These are phyloP conservation scores for Penicillium riverlandense DNA, from an alignment of 495 filamentous ascomycete species.

Conservation along the genomic window DNA sequence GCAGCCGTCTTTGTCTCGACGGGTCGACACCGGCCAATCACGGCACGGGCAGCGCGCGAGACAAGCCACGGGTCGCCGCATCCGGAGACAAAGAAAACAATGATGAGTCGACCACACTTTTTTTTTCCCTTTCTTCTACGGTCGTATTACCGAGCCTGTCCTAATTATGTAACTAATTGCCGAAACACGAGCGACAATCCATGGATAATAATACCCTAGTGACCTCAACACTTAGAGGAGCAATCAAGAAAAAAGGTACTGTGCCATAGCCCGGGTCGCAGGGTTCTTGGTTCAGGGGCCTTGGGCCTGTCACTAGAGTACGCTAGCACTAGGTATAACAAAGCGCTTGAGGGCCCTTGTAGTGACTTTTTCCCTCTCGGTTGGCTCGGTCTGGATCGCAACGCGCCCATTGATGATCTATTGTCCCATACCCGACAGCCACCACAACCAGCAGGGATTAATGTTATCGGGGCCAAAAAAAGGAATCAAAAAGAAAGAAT, in stretches of 20 bases:
- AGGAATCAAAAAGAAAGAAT: too few relatives aligned
- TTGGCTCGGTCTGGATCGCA: constrained; percentile 18
- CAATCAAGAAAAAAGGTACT: too few relatives aligned
- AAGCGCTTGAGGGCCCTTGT: background rate
- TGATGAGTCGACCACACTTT: constrained; percentile 2
- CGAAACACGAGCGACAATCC: too few relatives aligned
- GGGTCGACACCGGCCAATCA: constrained; percentile 3
- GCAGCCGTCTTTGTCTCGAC: background rate
- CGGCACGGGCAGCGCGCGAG: background rate
- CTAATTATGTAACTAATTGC: too few relatives aligned
- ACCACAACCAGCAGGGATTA: too few relatives aligned
- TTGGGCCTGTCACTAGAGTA: too few relatives aligned
- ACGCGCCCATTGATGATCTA: constrained; percentile 11
- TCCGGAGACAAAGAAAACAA: constrained; percentile 38
- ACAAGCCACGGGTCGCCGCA: constrained; percentile 28
- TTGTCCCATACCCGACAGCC: background rate
- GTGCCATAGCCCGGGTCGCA: too few relatives aligned
- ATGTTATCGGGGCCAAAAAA: too few relatives aligned
- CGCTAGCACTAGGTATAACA: too few relatives aligned
- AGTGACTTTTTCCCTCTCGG: constrained; percentile 16
- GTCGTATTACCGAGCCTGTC: background rate
- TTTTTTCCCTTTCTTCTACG: constrained; percentile 2
- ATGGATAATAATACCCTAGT: too few relatives aligned
- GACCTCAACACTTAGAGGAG: too few relatives aligned
- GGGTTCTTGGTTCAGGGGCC: too few relatives aligned